Evolutionary conservation across 2,329 filamentous ascomycete genomes (phyloP), one percentile per base, ranked within the genome.

Genomic region (Aspergillus tamarii): DNA sequence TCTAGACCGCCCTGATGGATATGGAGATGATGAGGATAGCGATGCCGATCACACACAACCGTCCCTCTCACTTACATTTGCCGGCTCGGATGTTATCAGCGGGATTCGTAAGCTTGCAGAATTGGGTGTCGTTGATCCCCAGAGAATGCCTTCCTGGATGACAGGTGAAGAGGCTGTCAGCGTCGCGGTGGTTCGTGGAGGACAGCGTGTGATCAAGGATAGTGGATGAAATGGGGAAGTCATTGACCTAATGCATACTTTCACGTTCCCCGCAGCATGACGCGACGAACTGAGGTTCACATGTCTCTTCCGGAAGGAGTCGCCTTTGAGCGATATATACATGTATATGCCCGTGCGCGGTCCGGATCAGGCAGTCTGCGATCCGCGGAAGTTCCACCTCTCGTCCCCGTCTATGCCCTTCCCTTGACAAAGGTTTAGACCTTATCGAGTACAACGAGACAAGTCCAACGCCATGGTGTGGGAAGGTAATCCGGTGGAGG

Each of bases 121-220:
- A 76, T 80, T 87, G 19, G 92, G 92, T 0, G 68, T 81, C 5
- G 82, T 96, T 30, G 88, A 96, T 73, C 90, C 92, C 1, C 85
- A 89, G 71, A 86, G 83, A 60, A 94, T 96, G 90, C 93, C 93
- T 0, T 91, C 91, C 0, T 96, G 93, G 92, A 90, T 96, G 89
- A 95, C 92, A 1, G 93, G 93, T 2, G 93, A 96, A 72, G 91
- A 93, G 52, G 91, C 89, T 0, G 88, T 95, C 6, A 95, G 91
- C 59, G 84, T 89, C 43, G 91, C 91, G 0, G 84, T 87, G 32
- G 87, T 96, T 4, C 85, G 84, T 67, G 77, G 87, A 63, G 92
- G 92, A 11, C 70, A 60, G 36, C 70, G 72, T n/a, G 55, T 76
- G 6, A 28, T 64, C 26, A 69, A 62, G 16, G 65, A 69, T 28